These are phyloP conservation scores for Carex parvula DNA, from an alignment of 176 grass and related monocot species.

Conservation along the genomic window DNA sequence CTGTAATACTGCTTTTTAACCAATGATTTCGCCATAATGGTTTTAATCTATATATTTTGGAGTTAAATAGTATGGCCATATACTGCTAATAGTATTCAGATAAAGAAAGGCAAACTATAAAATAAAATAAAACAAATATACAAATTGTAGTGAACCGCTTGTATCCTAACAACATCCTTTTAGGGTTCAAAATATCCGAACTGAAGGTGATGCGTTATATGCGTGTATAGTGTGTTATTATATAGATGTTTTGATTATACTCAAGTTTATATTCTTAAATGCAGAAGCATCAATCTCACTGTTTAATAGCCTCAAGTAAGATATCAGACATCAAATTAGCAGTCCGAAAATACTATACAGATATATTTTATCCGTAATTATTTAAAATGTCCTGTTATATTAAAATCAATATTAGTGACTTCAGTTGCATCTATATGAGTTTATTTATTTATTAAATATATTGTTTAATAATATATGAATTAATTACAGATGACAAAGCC, in stretches of 20 bases:
- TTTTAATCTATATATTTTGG: background rate
- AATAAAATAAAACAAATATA: background rate
- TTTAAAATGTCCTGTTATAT: background rate
- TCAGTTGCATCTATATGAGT: too few species aligned
- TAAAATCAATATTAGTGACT: too few species aligned
- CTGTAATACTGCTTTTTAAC: background rate
- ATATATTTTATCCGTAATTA: constrained; percentile 7
- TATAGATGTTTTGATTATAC: background rate
- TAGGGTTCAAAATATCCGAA: background rate
- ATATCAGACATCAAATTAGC: background rate
- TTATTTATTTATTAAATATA: too few species aligned
- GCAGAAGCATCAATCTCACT: background rate
- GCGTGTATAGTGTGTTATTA: background rate
- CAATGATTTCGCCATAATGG: background rate
- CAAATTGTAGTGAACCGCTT: background rate
- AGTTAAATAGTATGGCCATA: background rate
- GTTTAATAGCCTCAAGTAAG: background rate
- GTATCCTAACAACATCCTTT: background rate
- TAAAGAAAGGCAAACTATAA: background rate
- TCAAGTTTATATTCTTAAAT: background rate
- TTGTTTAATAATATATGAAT: too few species aligned
- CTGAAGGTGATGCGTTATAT: background rate
- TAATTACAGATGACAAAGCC: too few species aligned
- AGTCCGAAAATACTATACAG: background rate
- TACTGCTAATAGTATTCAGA: background rate